These are phyloP conservation scores for Kwoniella bestiolae DNA, from an alignment of 768 basidiomycete species.

Conservation along the genomic window DNA sequence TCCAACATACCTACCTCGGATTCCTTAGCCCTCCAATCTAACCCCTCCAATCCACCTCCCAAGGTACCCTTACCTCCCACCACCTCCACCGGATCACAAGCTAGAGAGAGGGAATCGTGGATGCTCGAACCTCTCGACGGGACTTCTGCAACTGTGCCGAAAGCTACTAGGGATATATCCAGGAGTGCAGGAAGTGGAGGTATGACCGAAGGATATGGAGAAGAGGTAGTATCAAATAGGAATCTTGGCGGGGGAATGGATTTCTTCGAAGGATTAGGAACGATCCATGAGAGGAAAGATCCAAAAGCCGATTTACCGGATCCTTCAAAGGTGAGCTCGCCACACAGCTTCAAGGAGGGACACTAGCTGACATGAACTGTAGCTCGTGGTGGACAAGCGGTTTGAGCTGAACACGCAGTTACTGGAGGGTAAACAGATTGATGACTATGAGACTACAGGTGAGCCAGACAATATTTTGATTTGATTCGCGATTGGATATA, in stretches of 20 bases:
- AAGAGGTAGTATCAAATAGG: constrained; percentile 64
- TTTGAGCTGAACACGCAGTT: constrained; percentile 58
- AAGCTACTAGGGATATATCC: constrained; percentile 36
- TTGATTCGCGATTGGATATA: too few relatives aligned
- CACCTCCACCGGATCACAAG: constrained; percentile 62
- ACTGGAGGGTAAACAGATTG: constrained; percentile 62
- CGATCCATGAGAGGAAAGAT: constrained; percentile 67
- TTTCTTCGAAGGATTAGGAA: constrained; percentile 87
- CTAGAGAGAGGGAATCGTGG: constrained; percentile 78
- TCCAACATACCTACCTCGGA: constrained; percentile 76
- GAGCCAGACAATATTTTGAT: too few relatives aligned
- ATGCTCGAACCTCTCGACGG: constrained; percentile 67
- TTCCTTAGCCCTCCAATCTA: constrained; percentile 71
- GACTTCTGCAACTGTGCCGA: constrained; percentile 48
- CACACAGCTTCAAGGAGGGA: too few relatives aligned
- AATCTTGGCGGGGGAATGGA: constrained; percentile 69
- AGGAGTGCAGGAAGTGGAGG: constrained; percentile 38
- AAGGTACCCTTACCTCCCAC: constrained; percentile 61
- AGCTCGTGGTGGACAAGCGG: constrained; percentile 51
- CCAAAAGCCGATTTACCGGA: constrained; percentile 65
- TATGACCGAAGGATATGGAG: constrained; percentile 56
- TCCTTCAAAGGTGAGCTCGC: constrained; percentile 68
- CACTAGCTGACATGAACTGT: background rate
- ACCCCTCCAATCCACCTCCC: constrained; percentile 63
- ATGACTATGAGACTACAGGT: constrained; percentile 60